Conservation (phyloP, 495 filamentous ascomycete species). For the Staphylotrichum longicolle region DNA sequence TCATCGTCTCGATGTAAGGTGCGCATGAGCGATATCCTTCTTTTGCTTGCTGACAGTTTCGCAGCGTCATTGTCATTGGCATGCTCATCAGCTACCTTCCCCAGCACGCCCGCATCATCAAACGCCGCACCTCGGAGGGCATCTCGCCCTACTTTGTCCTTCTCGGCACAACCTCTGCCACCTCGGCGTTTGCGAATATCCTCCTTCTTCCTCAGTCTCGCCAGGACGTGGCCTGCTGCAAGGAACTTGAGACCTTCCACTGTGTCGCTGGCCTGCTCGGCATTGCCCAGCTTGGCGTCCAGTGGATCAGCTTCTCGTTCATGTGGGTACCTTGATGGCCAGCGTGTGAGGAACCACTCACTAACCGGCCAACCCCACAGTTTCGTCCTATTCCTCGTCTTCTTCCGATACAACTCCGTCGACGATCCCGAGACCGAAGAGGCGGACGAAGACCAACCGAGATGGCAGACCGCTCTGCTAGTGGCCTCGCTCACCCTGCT, state of each 20-base stretch:
- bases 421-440: conserved; percentile 43
- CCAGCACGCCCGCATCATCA: conserved; percentile 88
- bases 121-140: conserved; percentile 83
- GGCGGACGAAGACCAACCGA: conserved; percentile 49
- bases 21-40: neutral
- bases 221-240: conserved; percentile 80
- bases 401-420: conserved; percentile 66
- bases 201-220: conserved; percentile 74
- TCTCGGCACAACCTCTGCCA: conserved; percentile 83
- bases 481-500: conserved; percentile 67
- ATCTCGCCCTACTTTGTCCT: conserved; percentile 93
- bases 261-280: conserved; percentile 84
- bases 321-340: conserved; percentile 61
- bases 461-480: conserved; percentile 70
- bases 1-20: conserved; percentile 60
- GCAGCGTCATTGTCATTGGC: conserved; percentile 80
- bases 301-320: conserved; percentile 86
- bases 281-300: conserved; percentile 82
- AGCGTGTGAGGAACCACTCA: neutral
- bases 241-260: conserved; percentile 70
- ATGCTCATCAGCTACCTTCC: conserved; percentile 93
- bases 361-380: conserved; percentile 42
- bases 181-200: conserved; percentile 87
- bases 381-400: conserved; percentile 80
- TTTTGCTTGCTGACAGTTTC: conserved; percentile 17